Percentiles rank a stretch among this genome's conserved stretches.
Evolutionary conservation across 1,284 basidiomycete species (phyloP).

Genomic region (Tilletia horrida): DNA sequence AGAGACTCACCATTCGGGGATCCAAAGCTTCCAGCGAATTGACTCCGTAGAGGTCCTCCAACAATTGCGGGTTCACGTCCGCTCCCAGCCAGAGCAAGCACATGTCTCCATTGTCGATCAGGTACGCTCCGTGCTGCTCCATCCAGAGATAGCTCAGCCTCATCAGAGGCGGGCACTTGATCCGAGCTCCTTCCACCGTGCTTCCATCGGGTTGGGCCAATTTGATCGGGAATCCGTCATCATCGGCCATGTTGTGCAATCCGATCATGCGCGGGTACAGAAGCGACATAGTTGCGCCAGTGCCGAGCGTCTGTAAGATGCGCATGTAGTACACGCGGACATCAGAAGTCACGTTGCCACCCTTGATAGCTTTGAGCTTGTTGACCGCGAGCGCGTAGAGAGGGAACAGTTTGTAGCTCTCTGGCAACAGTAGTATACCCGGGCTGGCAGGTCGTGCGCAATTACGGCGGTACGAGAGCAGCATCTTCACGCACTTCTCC

Average conservation of each 20-base stretch:
- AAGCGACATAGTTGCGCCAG: conserved; percentile 70
- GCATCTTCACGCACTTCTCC: conserved; percentile 75
- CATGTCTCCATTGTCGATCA: conserved; percentile 88
- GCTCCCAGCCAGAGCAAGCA: conserved; percentile 88
- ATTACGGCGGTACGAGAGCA: conserved; percentile 83
- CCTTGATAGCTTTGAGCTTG: conserved; percentile 87
- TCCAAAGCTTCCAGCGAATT: conserved; percentile 74
- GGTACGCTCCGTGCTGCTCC: conserved; percentile 84
- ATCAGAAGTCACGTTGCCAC: conserved; percentile 82
- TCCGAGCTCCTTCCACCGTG: conserved; percentile 58
- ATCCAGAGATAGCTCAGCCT: conserved; percentile 80
- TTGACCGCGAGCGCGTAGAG: conserved; percentile 78
- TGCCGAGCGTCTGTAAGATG: conserved; percentile 68
- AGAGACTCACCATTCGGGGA: conserved; percentile 65
- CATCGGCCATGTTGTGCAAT: conserved; percentile 76
- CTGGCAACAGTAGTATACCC: conserved; percentile 89
- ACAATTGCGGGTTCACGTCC: conserved; percentile 73
- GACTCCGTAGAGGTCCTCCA: conserved; percentile 81
- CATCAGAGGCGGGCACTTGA: conserved; percentile 75
- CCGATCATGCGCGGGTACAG: conserved; percentile 88
- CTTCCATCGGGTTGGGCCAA: conserved; percentile 56
- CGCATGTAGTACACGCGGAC: conserved; percentile 84
- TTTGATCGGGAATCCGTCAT: conserved; percentile 66
- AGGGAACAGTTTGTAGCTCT: conserved; percentile 84
- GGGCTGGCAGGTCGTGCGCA: conserved; percentile 79